A percentile compares a stretch with the other conserved stretches of the same genome.
phyloP scores from a whole-genome alignment of 169 alveolate genomes.

The Plasmodium berghei region DNA sequence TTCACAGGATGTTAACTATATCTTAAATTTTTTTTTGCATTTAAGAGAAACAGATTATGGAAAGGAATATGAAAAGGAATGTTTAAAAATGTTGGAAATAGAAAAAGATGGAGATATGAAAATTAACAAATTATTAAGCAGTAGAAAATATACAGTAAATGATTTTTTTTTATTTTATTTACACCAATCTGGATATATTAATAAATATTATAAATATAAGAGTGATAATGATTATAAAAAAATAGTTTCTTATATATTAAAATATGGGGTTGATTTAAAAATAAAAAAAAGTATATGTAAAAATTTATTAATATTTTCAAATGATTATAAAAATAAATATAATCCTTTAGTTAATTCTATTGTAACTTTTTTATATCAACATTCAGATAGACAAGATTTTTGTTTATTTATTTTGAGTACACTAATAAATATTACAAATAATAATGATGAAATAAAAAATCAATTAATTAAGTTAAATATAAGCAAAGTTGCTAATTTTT shows the following conservation, averaged over 20 bases:
- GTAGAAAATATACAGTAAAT: slow-evolving; percentile 17
- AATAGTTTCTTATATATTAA: slow-evolving; percentile 39
- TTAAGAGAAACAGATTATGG: slow-evolving; percentile 38
- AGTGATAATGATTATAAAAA: slow-evolving; percentile 42
- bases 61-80: slow-evolving; percentile 11
- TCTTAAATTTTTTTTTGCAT: slow-evolving; percentile 37
- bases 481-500: slow-evolving; percentile 10
- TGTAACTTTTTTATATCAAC: slow-evolving; percentile 7
- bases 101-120: slow-evolving; percentile 1
- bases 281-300: slow-evolving; percentile 47
- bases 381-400: slow-evolving; percentile 18
- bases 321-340: slow-evolving; percentile 60
- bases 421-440: slow-evolving; percentile 55
- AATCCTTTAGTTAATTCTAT: slow-evolving; percentile 24
- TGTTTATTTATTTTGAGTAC: slow-evolving; percentile 34
- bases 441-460: slow-evolving; percentile 27
- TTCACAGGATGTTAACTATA: slow-evolving; percentile 15
- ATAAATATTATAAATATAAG: slow-evolving; percentile 12
- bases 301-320: slow-evolving; percentile 43
- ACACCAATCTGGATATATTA: slow-evolving; percentile 63
- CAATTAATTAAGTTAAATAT: slow-evolving; percentile 16
- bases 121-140: slow-evolving; percentile 1
- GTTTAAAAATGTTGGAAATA: slow-evolving; percentile 25
- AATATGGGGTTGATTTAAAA: slow-evolving; percentile 35
- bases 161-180: slow-evolving; percentile 50